Evolutionary conservation across 345 rosid species (phyloP).

Genomic region (Gossypioides kirkii): DNA sequence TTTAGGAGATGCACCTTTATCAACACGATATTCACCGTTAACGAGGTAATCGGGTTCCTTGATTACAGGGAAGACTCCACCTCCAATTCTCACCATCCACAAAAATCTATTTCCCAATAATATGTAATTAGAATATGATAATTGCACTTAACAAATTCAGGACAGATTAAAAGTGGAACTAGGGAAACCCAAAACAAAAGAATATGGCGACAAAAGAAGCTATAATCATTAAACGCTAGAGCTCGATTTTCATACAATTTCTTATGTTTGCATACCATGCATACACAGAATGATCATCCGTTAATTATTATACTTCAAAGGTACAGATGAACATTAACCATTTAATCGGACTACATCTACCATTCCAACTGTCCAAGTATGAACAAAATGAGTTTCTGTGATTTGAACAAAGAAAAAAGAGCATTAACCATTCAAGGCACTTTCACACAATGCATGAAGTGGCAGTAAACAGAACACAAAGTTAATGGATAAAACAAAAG

Average conservation of each 20-base stretch:
- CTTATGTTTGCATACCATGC: neutral
- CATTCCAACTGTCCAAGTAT: neutral
- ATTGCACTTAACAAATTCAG: neutral
- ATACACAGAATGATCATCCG: neutral
- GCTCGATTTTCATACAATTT: neutral
- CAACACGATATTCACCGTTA: conserved; percentile 97
- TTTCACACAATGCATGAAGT: neutral
- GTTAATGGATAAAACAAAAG: neutral
- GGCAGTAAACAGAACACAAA: neutral
- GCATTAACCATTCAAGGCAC: neutral
- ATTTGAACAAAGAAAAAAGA: neutral
- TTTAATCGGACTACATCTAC: neutral
- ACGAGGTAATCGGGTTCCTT: conserved; percentile 97
- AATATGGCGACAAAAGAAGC: neutral
- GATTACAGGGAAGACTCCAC: conserved; percentile 95
- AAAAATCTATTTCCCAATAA: conserved; percentile 57
- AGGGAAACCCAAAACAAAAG: neutral
- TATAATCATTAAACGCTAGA: neutral
- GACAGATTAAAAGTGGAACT: neutral
- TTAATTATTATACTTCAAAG: neutral
- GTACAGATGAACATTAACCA: neutral
- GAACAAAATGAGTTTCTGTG: neutral
- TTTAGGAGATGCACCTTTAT: conserved; percentile 97
- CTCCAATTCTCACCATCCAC: conserved; percentile 99
- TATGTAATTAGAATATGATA: conserved; percentile 4